Percentiles rank a stretch among this genome's conserved stretches.
These are phyloP conservation scores for Fusarium buharicum DNA, from an alignment of 2,329 filamentous ascomycete species.

Conservation along the genomic window DNA sequence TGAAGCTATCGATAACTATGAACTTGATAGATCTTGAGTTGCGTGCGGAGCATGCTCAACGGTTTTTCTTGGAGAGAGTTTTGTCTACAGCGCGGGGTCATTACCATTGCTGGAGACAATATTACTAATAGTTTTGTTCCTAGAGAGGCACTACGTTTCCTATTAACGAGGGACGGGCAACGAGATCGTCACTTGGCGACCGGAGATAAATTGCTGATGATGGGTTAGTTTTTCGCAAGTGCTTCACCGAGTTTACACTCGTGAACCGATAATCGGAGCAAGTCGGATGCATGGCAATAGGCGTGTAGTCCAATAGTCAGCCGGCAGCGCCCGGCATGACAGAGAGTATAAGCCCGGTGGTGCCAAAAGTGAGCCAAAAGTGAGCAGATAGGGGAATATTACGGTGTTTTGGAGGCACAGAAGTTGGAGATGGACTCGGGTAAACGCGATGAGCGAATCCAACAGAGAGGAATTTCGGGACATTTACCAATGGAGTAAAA, in stretches of 20 bases:
- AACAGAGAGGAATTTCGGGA: slow-evolving; percentile 14
- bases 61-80: neutral
- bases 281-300: slow-evolving; percentile 24
- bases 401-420: slow-evolving; percentile 25
- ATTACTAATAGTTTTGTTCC: slow-evolving; percentile 36
- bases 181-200: slow-evolving; percentile 28
- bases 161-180: slow-evolving; percentile 26
- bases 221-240: slow-evolving; percentile 19
- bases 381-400: slow-evolving; percentile 39
- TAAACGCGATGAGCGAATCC: slow-evolving; percentile 20
- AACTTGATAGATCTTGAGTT: slow-evolving; percentile 20
- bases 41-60: slow-evolving; percentile 13
- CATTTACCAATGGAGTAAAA: slow-evolving; percentile 35
- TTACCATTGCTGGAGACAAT: neutral
- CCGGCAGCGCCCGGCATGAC: slow-evolving; percentile 15
- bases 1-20: slow-evolving; percentile 27
- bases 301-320: neutral
- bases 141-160: slow-evolving; percentile 7
- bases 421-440: slow-evolving; percentile 3
- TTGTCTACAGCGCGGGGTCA: slow-evolving; percentile 1
- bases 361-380: slow-evolving; percentile 24
- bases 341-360: slow-evolving; percentile 12
- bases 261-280: slow-evolving; percentile 33
- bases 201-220: slow-evolving; percentile 40
- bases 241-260: slow-evolving; percentile 10